Evolutionary conservation across 495 filamentous ascomycete genomes (phyloP), one percentile per base, ranked within the genome.

Genomic region (Ascobolus immersus): DNA sequence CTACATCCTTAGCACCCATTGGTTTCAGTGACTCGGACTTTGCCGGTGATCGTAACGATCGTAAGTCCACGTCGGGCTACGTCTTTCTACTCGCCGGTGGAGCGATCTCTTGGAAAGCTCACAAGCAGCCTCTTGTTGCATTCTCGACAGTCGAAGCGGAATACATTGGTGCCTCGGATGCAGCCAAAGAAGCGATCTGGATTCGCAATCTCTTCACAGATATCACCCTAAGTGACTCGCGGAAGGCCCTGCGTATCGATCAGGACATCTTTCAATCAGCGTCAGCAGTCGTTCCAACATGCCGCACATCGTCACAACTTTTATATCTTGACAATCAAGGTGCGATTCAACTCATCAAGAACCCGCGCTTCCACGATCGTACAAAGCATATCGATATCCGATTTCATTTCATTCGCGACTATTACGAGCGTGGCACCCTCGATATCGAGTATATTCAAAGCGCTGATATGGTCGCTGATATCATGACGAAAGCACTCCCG

Each of bases 21-120:
- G 38, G 35, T 13, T 41, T 20, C 22, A 21, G 15, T 1, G 38
- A 41, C 27, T 38, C 36, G 0, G 10, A 41, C 21, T 41, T 15
- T n/a, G 36, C 38, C 8, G 36, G 10, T 10, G 24, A 39, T 18
- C 20, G 10, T 11, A 23, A 12, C 3, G n/a, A 11, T 14, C 22
- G 24, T 11, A 29, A 39, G 17, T 41, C 21, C 0, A 20, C 22
- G 2, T n/a, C 19, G 14, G 38, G 38, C 17, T 39, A 18, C 18
- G 0, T 39, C 2, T 39, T 39, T 22, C 7, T 15, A 5, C 14
- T 34, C 11, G 6, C 6, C 9, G 12, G 32, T 10, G 32, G 32
- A 5, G 32, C 18, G 6, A 21, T 34, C 14, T 6, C 14, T 6
- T 34, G 17, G 32, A 19, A 10, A 9, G 19, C 32, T 8, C 11